Conservation (phyloP, 331 rosid species). For the Stylosanthes scabra region DNA sequence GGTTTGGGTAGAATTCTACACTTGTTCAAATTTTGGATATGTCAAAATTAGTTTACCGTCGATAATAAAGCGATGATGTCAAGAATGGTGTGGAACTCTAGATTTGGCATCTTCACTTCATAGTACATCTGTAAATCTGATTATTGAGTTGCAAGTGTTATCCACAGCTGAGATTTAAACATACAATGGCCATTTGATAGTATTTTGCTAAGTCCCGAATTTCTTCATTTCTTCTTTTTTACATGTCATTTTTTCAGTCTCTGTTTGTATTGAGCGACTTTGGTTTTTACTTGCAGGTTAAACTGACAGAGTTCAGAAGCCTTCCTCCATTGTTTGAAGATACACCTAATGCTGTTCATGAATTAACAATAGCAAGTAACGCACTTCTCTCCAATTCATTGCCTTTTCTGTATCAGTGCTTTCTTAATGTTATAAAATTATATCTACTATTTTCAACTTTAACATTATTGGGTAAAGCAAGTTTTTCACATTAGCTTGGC, state of each 20-base stretch:
- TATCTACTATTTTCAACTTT: conserved; percentile 17
- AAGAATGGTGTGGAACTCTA: conserved; percentile 2
- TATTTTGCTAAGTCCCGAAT: conserved; percentile 2
- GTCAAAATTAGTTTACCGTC: neutral
- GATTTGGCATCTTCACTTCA: neutral
- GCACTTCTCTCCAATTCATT: conserved; percentile 33
- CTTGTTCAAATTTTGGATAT: neutral
- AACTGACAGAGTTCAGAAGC: conserved; percentile 81
- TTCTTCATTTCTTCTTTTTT: neutral
- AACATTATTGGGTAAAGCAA: neutral
- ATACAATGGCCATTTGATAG: neutral
- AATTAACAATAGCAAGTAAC: conserved; percentile 87
- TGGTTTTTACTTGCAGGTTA: conserved; percentile 57
- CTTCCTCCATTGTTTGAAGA: conserved; percentile 91
- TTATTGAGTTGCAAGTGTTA: conserved; percentile 6
- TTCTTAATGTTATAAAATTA: conserved; percentile 1
- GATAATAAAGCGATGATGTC: neutral
- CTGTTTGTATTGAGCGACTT: neutral
- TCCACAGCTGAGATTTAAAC: too few species aligned
- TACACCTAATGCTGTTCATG: conserved; percentile 73
- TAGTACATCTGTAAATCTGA: conserved; percentile 4
- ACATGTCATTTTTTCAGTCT: neutral
- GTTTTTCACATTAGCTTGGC: conserved; percentile 21
- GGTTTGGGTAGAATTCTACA: neutral
- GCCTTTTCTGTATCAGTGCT: neutral